Conservation (phyloP, 2,329 filamentous ascomycete genomes). For the Penicillium nordicum region DNA sequence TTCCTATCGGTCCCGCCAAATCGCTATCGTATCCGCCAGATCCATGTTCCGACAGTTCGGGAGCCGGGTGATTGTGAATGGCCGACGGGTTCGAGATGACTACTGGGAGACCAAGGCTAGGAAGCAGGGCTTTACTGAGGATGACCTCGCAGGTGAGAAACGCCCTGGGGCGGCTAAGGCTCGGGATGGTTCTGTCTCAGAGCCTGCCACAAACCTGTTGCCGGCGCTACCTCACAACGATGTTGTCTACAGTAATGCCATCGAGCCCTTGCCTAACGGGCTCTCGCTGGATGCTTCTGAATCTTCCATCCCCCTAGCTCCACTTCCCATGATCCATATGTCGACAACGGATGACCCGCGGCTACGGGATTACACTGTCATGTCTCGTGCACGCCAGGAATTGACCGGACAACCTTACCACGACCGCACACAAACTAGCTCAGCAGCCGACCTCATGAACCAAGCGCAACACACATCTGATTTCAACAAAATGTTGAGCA, state of each 20-base stretch:
- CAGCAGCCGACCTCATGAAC: constrained; percentile 73
- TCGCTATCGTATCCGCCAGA: constrained; percentile 92
- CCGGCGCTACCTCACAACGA: constrained; percentile 72
- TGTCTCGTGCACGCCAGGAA: constrained; percentile 84
- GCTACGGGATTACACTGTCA: constrained; percentile 75
- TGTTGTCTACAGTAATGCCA: constrained; percentile 81
- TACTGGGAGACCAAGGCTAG: constrained; percentile 98
- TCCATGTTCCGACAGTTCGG: constrained; percentile 99
- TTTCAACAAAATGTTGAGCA: constrained; percentile 79
- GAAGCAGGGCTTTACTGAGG: constrained; percentile 97
- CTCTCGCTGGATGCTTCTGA: constrained; percentile 65
- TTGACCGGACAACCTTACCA: constrained; percentile 83
- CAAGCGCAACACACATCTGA: constrained; percentile 87
- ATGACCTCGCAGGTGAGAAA: constrained; percentile 93
- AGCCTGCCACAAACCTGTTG: constrained; percentile 56
- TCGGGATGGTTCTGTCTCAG: constrained; percentile 73
- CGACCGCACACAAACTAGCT: constrained; percentile 75
- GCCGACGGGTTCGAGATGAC: constrained; percentile 88
- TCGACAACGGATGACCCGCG: constrained; percentile 73
- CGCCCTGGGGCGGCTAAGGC: constrained; percentile 86
- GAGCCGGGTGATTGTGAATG: constrained; percentile 85
- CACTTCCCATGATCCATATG: constrained; percentile 81
- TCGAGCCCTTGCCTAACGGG: constrained; percentile 64
- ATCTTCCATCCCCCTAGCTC: constrained; percentile 60
- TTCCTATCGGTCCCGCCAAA: constrained; percentile 96